Evolutionary conservation across 169 alveolate species (phyloP), one percentile per base, ranked within the genome.

Genomic region (Plasmodium gallinaceum): DNA sequence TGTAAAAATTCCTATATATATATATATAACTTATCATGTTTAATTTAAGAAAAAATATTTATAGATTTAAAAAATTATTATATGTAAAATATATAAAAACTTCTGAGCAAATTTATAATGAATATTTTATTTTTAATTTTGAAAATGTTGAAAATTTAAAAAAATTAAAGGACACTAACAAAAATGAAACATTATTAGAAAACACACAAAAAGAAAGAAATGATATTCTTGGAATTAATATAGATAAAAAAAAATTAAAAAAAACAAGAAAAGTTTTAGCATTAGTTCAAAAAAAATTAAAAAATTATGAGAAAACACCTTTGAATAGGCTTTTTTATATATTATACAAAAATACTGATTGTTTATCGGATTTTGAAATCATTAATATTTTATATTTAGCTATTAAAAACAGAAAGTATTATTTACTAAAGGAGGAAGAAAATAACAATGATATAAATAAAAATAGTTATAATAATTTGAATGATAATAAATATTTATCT

Each of bases 61-160:
- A 51, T 58, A 46, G 6, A 64, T 16, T 37, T 18, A 76, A 76
- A 16, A 76, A 54, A 48, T 20, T 76, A 16, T 62, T 76, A 14
- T 20, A 37, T 26, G 68, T 22, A 26, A 61, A 69, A n/a, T 57
- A 83, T 46, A 60, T 68, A 68, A 66, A 57, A 14, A 54, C 71
- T 45, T 83, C 72, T 4, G 46, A 24, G 16, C 48, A 57, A 37
- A 45, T 24, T 12, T 43, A 43, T 37, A 54, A 22, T 37, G 91
- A 83, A 18, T 18, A 16, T 46, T 83, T 83, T 62, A 83, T 83
- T 48, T 83, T 83, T 58, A 83, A 83, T 20, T 83, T 83, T 62
- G 91, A 83, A 66, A 72, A 83, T 43, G 39, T 83, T n/a, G 91
- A 83, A 68, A 68, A 66, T 51, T 83, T 83, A 83, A 83, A 83